Base-by-base conservation (phyloP, 495 filamentous ascomycete genomes). In the Barbatosphaeria neglecta region DNA sequence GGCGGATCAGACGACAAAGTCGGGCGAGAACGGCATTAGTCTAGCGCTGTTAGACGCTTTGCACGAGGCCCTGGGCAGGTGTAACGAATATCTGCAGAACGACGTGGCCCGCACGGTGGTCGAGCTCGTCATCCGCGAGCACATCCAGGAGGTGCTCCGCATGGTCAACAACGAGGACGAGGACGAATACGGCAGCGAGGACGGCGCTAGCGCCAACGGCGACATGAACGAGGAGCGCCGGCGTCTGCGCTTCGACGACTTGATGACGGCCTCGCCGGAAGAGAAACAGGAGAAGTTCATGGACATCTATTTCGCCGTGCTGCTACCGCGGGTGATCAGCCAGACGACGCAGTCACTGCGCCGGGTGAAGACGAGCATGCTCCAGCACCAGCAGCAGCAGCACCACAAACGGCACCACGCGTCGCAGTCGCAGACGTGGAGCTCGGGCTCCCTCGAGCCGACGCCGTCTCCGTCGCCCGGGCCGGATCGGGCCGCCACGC, bases 201-300 rank as follows among this genome's bases (percentile, higher is more conserved):
- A 45, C 13, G 54, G 49, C 35, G 45, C 48, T 5, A n/a, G n/a
- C n/a, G 38, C 24, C 20, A 10, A 54, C 28, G 11, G 8, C 1
- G 18, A 15, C 9, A 28, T 40, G 5, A 18, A 31, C 3, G 15
- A 22, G 17, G 17, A 15, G 4, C 44, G 27, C 0, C 22, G 22
- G 19, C 33, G 39, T 35, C 47, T 45, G n/a, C 22, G 19, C 33
- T 63, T 67, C 18, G 55, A 58, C n/a, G 53, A 63, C 22, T 55
- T 68, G 19, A 54, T 54, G 16, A 46, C 59, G 1, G 67, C 67
- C 2, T 63, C 53, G 43, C 64, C 64, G 1, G 64, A 67, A 35
- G 50, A 64, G 41, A 58, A 68, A 18, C 65, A 71, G 46, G 53
- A 65, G 10, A 55, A 44, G 6, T 61, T 73, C 27, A 62, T 73